phyloP scores from a whole-genome alignment of 2,329 filamentous ascomycete genomes.

The Diaporthe sp. region DNA sequence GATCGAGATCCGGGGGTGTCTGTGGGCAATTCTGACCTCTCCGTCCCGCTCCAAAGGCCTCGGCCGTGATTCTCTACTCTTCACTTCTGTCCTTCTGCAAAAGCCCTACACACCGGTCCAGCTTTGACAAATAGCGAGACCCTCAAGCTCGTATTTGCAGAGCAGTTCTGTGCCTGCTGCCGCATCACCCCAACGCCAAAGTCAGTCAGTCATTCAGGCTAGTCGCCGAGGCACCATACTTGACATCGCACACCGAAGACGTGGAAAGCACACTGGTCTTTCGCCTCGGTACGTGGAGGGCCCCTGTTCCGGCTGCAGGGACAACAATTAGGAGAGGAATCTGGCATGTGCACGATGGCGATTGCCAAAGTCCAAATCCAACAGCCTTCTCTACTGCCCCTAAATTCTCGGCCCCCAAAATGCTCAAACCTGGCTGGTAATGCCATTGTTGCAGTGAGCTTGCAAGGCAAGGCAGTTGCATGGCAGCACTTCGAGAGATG shows the following conservation, averaged over 20 bases:
- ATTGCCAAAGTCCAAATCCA: background rate
- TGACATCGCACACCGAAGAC: slow-evolving; percentile 4
- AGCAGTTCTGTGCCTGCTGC: background rate
- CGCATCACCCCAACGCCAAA: background rate
- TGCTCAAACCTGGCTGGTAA: background rate
- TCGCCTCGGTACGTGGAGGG: slow-evolving; percentile 17
- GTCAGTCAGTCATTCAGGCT: background rate
- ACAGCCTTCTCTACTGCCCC: background rate
- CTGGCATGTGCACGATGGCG: slow-evolving; percentile 1
- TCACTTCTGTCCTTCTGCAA: slow-evolving; percentile 8
- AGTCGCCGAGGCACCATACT: slow-evolving; percentile 16
- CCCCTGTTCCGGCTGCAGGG: background rate
- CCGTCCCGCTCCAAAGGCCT: slow-evolving; percentile 14
- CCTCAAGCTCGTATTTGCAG: background rate
- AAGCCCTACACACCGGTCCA: background rate
- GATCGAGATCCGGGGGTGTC: background rate
- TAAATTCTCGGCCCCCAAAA: slow-evolving; percentile 2
- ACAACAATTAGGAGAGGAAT: background rate
- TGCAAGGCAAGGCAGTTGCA: slow-evolving; percentile 17
- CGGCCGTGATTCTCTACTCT: background rate
- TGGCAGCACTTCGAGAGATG: slow-evolving; percentile 18
- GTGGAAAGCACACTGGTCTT: background rate
- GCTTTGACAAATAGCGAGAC: background rate
- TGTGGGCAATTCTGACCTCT: background rate
- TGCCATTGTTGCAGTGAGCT: slow-evolving; percentile 11